Conservation (phyloP, 1,284 basidiomycete species). For the Ceratobasidium sp. region DNA sequence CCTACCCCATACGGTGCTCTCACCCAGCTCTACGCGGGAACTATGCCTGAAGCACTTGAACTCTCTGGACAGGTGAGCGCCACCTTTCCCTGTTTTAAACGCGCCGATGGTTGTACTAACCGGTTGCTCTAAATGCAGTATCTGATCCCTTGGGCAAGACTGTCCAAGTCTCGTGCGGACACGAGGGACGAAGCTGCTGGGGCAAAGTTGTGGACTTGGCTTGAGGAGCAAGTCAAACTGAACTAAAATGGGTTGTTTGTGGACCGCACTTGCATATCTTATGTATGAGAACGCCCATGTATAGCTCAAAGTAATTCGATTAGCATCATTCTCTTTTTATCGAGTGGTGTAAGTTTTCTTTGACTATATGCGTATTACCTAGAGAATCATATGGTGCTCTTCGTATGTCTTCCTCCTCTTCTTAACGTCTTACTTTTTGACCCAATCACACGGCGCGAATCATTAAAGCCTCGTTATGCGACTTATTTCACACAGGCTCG, state of each 20-base stretch:
- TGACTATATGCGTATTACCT: no score
- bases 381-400: no score
- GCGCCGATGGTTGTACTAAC: background rate
- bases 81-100: background rate
- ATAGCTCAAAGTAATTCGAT: no score
- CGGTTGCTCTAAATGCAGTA: background rate
- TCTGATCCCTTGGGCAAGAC: conserved; percentile 15
- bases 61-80: conserved; percentile 27
- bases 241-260: background rate
- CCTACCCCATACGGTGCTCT: conserved; percentile 26
- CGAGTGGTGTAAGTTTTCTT: no score
- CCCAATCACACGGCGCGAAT: no score
- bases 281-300: no score
- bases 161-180: background rate
- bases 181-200: background rate
- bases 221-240: conserved; percentile 39
- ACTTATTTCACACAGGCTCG: no score
- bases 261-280: no score
- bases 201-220: conserved; percentile 16
- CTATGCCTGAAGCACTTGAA: conserved; percentile 28
- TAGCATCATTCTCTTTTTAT: no score
- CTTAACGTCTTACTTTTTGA: no score
- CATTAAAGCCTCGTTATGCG: no score
- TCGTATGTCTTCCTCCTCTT: no score
- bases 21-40: conserved; percentile 43